Evolutionary conservation across 179 eudicot species (phyloP).

Genomic region (Camellia oleifera): DNA sequence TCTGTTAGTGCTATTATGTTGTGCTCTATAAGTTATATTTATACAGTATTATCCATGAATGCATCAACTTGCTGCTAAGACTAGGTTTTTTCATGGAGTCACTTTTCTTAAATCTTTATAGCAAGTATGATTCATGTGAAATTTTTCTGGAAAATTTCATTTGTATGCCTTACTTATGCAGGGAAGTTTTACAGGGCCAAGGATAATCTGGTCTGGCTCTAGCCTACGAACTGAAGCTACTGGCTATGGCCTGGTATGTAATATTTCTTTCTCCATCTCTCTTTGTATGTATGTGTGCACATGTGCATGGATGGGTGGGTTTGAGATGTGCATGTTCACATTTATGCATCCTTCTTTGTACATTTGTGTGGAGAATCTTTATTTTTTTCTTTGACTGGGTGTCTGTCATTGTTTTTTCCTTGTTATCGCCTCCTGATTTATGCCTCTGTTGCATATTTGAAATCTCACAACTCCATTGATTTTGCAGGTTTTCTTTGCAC

Average conservation of each 20-base stretch:
- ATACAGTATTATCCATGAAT: not conserved
- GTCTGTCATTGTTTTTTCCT: not conserved
- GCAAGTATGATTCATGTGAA: not conserved
- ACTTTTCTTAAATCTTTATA: not conserved
- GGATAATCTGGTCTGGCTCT: conserved; percentile 91
- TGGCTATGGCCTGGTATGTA: conserved; percentile 88
- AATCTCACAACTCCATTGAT: conserved; percentile 11
- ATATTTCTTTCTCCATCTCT: conserved; percentile 12
- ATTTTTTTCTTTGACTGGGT: not conserved
- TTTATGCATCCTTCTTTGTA: not conserved
- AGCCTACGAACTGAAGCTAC: conserved; percentile 96
- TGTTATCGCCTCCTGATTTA: conserved; percentile 10
- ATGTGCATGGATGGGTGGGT: not conserved
- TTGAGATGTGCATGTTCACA: not conserved
- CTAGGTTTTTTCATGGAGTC: not conserved
- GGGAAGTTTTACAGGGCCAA: conserved; percentile 97
- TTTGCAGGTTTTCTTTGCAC: conserved; percentile 91
- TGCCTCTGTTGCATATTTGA: not conserved
- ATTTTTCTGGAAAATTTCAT: not conserved
- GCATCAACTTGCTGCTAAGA: conserved; percentile 1
- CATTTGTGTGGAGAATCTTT: not conserved
- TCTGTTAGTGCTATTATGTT: not conserved
- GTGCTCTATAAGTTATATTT: not conserved
- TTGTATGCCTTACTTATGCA: conserved; percentile 33
- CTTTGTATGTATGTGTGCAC: not conserved